A percentile compares a stretch with the other conserved stretches of the same genome.
These are phyloP conservation scores for Hanseniaspora jakobsenii DNA, from an alignment of 805 yeast species.

Conservation along the genomic window DNA sequence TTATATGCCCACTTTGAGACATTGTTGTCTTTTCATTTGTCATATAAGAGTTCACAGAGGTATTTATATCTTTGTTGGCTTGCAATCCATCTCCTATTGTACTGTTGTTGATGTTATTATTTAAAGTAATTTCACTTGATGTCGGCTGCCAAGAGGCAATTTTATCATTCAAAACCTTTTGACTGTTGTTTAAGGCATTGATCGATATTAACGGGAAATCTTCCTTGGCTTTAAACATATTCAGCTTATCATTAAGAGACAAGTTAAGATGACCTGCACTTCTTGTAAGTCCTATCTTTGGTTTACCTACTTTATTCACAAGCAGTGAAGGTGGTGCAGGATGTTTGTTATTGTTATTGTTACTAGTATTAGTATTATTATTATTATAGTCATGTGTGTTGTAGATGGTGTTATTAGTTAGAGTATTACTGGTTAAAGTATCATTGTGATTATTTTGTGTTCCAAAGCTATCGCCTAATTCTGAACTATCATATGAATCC, in stretches of 20 bases:
- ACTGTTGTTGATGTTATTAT: not conserved
- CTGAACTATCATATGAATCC: slow-evolving; percentile 5
- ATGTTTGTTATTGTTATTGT: too few species aligned
- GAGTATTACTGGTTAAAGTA: too few species aligned
- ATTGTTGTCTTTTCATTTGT: not conserved
- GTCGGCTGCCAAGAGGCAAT: slow-evolving; percentile 26
- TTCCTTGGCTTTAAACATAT: slow-evolving; percentile 18
- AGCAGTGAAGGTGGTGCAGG: not conserved
- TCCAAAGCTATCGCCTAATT: not conserved
- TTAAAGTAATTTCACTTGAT: not conserved
- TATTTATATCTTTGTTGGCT: not conserved
- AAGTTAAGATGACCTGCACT: slow-evolving; percentile 43
- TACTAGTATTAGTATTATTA: too few species aligned
- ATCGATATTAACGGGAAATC: slow-evolving; percentile 18
- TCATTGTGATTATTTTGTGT: too few species aligned
- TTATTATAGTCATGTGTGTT: too few species aligned
- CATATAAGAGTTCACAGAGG: not conserved
- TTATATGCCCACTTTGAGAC: too few species aligned
- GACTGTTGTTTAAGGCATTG: slow-evolving; percentile 9
- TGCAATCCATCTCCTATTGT: not conserved
- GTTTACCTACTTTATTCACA: slow-evolving; percentile 6
- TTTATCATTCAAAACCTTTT: slow-evolving; percentile 16
- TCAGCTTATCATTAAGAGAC: slow-evolving; percentile 30
- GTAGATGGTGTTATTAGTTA: too few species aligned
- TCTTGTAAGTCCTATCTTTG: slow-evolving; percentile 33